Percentiles rank a stretch among this genome's conserved stretches.
phyloP scores from a whole-genome alignment of 2,329 filamentous ascomycete species.

The Sarocladium brachiariae region DNA sequence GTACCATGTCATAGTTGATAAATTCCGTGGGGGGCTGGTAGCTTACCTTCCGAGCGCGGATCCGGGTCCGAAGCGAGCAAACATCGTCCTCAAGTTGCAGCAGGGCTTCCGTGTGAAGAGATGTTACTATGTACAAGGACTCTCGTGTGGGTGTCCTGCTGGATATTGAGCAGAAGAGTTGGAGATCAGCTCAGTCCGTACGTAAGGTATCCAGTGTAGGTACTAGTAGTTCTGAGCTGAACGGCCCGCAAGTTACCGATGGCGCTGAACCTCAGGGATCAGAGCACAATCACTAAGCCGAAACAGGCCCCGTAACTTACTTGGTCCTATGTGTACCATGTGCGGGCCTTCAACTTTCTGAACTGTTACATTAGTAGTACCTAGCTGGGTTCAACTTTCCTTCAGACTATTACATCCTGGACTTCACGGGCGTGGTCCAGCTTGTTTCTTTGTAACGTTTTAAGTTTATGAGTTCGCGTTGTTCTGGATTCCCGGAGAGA shows the following conservation, averaged over 20 bases:
- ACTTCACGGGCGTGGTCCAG: too few species aligned
- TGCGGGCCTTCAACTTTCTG: neutral
- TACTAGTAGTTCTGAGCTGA: too few species aligned
- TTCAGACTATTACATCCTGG: neutral
- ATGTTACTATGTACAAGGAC: too few species aligned
- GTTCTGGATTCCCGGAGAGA: neutral
- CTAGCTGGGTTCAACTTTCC: neutral
- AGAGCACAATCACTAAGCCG: neutral
- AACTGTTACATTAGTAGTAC: neutral
- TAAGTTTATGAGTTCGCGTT: too few species aligned
- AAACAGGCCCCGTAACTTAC: neutral
- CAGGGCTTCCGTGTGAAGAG: too few species aligned
- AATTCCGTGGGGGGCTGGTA: neutral
- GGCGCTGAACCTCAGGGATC: neutral
- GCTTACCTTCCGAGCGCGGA: neutral
- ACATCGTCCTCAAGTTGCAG: neutral
- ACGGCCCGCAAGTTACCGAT: neutral
- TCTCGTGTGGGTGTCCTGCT: neutral
- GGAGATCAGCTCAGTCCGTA: too few species aligned
- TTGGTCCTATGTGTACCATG: neutral
- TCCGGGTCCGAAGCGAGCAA: neutral
- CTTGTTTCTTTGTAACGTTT: too few species aligned
- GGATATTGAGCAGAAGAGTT: too few species aligned
- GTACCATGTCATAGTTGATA: neutral
- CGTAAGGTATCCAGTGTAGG: too few species aligned